Base-by-base conservation (phyloP, 768 basidiomycete species). In the Phlebiopsis flavidoalba region DNA sequence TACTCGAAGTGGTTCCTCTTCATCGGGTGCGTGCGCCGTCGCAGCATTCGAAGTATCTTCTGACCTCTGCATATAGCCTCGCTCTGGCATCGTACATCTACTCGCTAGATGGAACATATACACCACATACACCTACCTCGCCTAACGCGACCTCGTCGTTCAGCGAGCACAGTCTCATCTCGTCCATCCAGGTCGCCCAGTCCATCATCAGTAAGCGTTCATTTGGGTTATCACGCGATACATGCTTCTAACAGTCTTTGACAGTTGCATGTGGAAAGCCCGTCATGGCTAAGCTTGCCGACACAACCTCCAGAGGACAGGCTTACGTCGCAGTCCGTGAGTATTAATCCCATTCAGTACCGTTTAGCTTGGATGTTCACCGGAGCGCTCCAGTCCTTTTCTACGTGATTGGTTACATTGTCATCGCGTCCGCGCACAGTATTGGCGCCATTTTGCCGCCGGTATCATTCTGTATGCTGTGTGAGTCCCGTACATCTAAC, bases 71-170 rank as follows among this genome's bases (percentile, higher is more conserved):
- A 5, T 46, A 14, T 22, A 69, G 68, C 14, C 63, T 91, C 59
- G 88, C 78, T 14, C 79, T 89, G 0, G 86, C 87, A 0, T 82
- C 88, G 0, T 92, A 89, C 70, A 85, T 90, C 59, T 92, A 91
- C 71, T 88, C 88, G 0, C 77, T 92, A 33, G 89, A 91, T 61
- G 77, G 81, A 21, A 91, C 89, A 1, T 86, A 76, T 64, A 80
- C 78, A 57, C 26, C 26, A 31, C 26, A 31, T 31, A 31, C 26
- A 31, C 26, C 26, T 31, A 91, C 89, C 70, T 64, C 68, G 53
- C 61, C 65, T 45, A 66, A 66, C 46, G 69, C 69, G 15, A 65
- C 69, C 21, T 70, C 69, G n/a, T 36, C 67, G 47, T 70, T 70
- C 31, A 64, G 59, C 17, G 58, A 64, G 12, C 69, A 70, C 60